Percentiles rank a stretch among this genome's conserved stretches.
These are phyloP conservation scores for Cercospora sesami DNA, from an alignment of 2,329 filamentous ascomycete species.

Conservation along the genomic window DNA sequence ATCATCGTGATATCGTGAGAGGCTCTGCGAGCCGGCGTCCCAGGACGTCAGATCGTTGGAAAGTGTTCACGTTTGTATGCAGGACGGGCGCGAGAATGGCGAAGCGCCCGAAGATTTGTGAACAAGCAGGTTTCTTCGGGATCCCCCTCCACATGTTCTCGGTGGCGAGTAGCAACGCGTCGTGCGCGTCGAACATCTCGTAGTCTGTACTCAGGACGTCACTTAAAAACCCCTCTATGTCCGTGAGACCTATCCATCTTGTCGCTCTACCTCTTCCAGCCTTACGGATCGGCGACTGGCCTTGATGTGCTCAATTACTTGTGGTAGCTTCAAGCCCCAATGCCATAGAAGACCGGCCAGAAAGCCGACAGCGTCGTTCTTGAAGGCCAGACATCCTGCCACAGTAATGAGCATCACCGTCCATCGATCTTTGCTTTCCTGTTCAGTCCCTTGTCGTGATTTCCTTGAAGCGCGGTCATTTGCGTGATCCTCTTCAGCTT, in stretches of 20 bases:
- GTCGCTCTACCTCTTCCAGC: slow-evolving; percentile 22
- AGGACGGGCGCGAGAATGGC: not conserved
- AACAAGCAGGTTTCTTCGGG: not conserved
- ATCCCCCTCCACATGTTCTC: not conserved
- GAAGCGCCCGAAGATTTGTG: not conserved
- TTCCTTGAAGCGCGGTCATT: slow-evolving; percentile 40
- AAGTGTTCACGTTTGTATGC: not conserved
- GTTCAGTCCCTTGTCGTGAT: slow-evolving; percentile 59
- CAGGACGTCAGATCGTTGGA: not conserved
- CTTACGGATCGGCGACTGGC: slow-evolving; percentile 23
- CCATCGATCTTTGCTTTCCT: slow-evolving; percentile 74
- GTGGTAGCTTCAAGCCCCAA: slow-evolving; percentile 56
- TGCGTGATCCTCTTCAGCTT: slow-evolving; percentile 41
- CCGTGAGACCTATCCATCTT: slow-evolving; percentile 20
- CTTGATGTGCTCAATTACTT: slow-evolving; percentile 19
- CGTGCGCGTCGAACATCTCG: not conserved
- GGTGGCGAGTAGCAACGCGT: not conserved
- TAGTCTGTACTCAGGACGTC: not conserved
- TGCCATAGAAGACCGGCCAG: slow-evolving; percentile 77
- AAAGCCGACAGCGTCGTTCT: slow-evolving; percentile 88
- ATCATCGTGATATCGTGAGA: slow-evolving; percentile 4
- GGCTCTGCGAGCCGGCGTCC: not conserved
- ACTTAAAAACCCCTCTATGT: too few relatives aligned
- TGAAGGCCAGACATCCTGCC: slow-evolving; percentile 77
- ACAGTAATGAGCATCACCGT: slow-evolving; percentile 88